Evolutionary conservation across 441 rosid species (phyloP).

Genomic region (Capsella rubella): DNA sequence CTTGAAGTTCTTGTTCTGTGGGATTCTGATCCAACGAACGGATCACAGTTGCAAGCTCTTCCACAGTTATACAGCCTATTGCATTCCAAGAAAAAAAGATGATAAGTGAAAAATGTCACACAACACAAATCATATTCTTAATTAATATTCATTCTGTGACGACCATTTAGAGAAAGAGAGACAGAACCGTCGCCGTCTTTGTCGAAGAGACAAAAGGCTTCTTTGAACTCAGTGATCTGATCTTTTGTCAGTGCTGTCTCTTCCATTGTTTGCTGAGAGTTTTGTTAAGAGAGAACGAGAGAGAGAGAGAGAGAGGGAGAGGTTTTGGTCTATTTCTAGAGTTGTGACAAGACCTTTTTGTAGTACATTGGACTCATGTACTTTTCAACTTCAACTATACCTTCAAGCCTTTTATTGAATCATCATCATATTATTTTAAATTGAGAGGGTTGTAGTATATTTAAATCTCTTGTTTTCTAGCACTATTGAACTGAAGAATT

Average conservation of each 20-base stretch:
- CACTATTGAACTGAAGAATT: not conserved
- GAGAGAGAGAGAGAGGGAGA: slow-evolving; percentile 8
- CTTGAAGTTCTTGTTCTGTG: slow-evolving; percentile 65
- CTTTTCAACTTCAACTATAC: slow-evolving; percentile 19
- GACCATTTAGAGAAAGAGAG: not conserved
- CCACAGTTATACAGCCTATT: slow-evolving; percentile 64
- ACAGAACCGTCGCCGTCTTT: slow-evolving; percentile 78
- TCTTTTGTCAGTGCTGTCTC: slow-evolving; percentile 55
- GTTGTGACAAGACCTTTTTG: slow-evolving; percentile 29
- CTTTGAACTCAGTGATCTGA: slow-evolving; percentile 65
- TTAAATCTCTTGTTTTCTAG: not conserved
- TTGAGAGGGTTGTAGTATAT: not conserved
- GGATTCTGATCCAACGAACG: slow-evolving; percentile 62
- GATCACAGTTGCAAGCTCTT: slow-evolving; percentile 61
- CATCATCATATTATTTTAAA: slow-evolving; percentile 1
- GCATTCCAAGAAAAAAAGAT: not conserved
- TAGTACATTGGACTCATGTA: slow-evolving; percentile 33
- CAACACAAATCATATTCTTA: slow-evolving; percentile 9
- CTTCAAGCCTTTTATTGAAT: not conserved
- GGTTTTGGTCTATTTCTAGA: slow-evolving; percentile 40
- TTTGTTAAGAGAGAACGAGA: not conserved
- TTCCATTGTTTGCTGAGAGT: slow-evolving; percentile 36
- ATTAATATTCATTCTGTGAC: not conserved
- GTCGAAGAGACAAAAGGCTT: slow-evolving; percentile 72
- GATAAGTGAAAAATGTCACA: slow-evolving; percentile 1